Base-by-base conservation (phyloP, 495 filamentous ascomycete species). In the Xylaria castorea region DNA sequence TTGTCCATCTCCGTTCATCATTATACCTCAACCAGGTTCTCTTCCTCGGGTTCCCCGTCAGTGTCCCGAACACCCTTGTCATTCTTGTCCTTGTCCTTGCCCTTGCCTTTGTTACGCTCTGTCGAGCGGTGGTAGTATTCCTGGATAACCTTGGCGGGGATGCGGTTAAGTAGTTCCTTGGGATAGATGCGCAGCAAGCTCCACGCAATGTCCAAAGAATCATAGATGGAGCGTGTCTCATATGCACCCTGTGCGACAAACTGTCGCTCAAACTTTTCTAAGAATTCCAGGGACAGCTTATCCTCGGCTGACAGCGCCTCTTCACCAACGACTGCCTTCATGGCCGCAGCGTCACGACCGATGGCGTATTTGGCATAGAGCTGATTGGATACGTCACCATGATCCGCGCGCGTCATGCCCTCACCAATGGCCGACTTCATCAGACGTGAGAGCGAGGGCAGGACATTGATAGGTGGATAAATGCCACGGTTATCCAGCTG, bases 381-480 rank as follows among this genome's bases (percentile, higher is more conserved):
- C 86, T 99, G 96, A 87, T 98, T 98, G 71, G 97, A 98, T 48
- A 99, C 96, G 83, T 99, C 96, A 70, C 93, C 92, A 84, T 99
- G 96, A 80, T 99, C 96, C 83, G 93, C 93, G 73, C 96, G 92
- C 3, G 96, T 98, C 85, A 92, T 95, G 73, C 93, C 93, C 83
- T 97, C 94, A 79, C 97, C 97, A 75, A 99, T 99, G 78, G 96
- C 97, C 75, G 97, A 98, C 82, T 99, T 99, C 96, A 99, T 99
- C 76, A 99, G 92, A 89, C 96, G 97, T 18, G 97, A 98, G 30
- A 99, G 91, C 27, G 96, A 99, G 3, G 96, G 97, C 42, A 99
- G 89, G 74, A 99, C 97, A 87, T 99, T 99, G 85, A 99, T 99
- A 14, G 97, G 97, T 14, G 97, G 97, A 86, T 96, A 98, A 81